phyloP scores from a whole-genome alignment of 2,329 filamentous ascomycete species.

The Ascocoryne sarcoides region DNA sequence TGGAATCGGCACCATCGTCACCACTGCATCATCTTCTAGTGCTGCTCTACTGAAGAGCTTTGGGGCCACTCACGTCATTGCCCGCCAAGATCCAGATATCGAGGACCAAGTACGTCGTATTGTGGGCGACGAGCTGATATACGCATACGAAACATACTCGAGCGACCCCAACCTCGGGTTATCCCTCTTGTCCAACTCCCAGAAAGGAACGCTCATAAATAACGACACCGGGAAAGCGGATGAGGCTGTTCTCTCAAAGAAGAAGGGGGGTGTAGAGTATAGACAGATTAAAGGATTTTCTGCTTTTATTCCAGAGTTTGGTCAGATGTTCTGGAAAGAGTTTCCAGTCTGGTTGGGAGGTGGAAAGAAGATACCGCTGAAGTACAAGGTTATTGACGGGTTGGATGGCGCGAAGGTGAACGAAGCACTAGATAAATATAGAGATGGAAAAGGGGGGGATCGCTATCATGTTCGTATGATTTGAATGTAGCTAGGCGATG shows the following conservation, averaged over 20 bases:
- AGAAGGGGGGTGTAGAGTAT: conserved; percentile 29
- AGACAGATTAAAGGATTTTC: conserved; percentile 24
- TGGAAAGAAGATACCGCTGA: conserved; percentile 27
- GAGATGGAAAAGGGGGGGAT: conserved; percentile 27
- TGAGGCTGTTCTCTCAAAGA: conserved; percentile 24
- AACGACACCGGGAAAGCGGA: conserved; percentile 20
- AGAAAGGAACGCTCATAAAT: conserved; percentile 29
- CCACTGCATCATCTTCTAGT: conserved; percentile 25
- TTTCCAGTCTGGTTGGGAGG: conserved; percentile 26
- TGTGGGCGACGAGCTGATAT: conserved; percentile 33
- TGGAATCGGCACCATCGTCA: conserved; percentile 32
- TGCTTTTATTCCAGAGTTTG: conserved; percentile 23
- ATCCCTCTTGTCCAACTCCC: conserved; percentile 29
- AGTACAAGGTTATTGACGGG: conserved; percentile 28
- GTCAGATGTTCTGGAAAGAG: conserved; percentile 26
- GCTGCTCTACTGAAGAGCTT: conserved; percentile 26
- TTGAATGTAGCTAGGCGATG: too few relatives aligned
- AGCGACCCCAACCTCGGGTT: conserved; percentile 26
- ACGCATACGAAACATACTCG: conserved; percentile 31
- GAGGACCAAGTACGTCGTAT: conserved; percentile 27
- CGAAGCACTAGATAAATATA: conserved; percentile 31
- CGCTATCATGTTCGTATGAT: conserved; percentile 5
- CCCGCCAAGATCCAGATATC: conserved; percentile 30
- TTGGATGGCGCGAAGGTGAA: conserved; percentile 30
- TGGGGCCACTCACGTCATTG: conserved; percentile 34